Evolutionary conservation across 768 basidiomycete genomes (phyloP).

Genomic region (Kwoniella sp.): DNA sequence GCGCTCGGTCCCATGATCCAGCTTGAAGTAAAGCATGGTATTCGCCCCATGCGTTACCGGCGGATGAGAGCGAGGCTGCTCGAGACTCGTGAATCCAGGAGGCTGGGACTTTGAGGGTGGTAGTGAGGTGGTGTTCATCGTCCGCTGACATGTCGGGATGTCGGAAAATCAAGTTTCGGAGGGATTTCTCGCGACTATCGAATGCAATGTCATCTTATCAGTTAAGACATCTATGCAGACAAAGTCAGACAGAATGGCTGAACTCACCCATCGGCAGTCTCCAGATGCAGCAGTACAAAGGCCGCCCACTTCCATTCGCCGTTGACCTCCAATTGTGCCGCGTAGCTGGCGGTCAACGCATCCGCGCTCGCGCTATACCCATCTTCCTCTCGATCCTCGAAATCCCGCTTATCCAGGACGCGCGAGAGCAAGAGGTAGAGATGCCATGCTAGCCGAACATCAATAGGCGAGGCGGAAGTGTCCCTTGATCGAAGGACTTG

Average conservation of each 20-base stretch:
- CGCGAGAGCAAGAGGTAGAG: conserved; percentile 83
- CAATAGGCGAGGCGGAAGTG: conserved; percentile 72
- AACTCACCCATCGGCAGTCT: conserved; percentile 73
- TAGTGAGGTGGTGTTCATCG: conserved; percentile 57
- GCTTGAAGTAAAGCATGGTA: conserved; percentile 77
- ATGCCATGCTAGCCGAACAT: conserved; percentile 88
- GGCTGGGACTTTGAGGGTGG: conserved; percentile 76
- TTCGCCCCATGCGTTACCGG: conserved; percentile 68
- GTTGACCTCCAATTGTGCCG: conserved; percentile 76
- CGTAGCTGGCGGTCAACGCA: conserved; percentile 77
- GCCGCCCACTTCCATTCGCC: conserved; percentile 81
- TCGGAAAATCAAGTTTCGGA: conserved; percentile 77
- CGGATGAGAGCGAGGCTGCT: conserved; percentile 69
- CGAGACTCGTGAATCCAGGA: conserved; percentile 90
- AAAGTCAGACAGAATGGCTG: not conserved
- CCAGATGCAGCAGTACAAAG: conserved; percentile 87
- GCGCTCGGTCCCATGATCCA: conserved; percentile 70
- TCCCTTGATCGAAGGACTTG: conserved; percentile 69
- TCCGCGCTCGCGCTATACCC: conserved; percentile 84
- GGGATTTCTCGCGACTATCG: conserved; percentile 73
- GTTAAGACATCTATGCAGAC: too few relatives aligned
- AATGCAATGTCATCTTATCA: not conserved
- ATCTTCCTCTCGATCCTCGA: conserved; percentile 71
- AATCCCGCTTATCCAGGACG: conserved; percentile 79
- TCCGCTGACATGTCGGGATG: conserved; percentile 50